Base-by-base conservation (phyloP, 2,329 filamentous ascomycete species). In the Aaosphaeria arxii region DNA sequence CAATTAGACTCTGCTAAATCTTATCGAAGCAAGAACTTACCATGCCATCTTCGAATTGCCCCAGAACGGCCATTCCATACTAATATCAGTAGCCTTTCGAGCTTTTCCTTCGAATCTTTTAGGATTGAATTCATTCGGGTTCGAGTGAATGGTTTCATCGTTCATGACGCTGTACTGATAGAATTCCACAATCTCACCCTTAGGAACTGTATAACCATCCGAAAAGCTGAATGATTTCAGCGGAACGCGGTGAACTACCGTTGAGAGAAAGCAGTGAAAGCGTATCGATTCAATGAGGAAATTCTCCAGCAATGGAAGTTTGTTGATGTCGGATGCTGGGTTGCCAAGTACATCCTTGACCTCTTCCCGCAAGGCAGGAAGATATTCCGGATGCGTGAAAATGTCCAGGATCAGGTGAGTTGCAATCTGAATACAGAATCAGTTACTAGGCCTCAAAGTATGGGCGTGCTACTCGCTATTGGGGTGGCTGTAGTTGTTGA, bases 121-220 rank as follows among this genome's bases (percentile, higher is more conserved):
- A 2, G 48, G 44, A 13, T 47, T 45, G 42, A 50, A 47, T 11
- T 30, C 42, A 5, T 40, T 31, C 5, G 7, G 30, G 6, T 44
- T n/a, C 5, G 32, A 28, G 29, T 47, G 47, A 1, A 47, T 31
- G 11, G 11, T 7, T 7, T 47, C 35, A 33, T 47, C 48, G 29
- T 24, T 44, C 45, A 50, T 44, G 5, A 31, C 24, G 17, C 17
- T 24, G 17, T 24, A 24, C 17, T 24, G 17, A 24, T 24, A 24
- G 17, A 24, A 24, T 24, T 24, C 17, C 4, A 51, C 36, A 11
- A 44, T 39, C 17, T 51, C 45, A 24, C 45, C 49, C 13, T 11
- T n/a, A 4, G 49, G 49, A 5, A 51, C 45, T 4, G 35, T 43
- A 42, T 51, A 51, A 5, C 45, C 49, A 24, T 51, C 45, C 6